Evolutionary conservation across 2,329 filamentous ascomycete species (phyloP).

Genomic region (Scedosporium dehoogii): DNA sequence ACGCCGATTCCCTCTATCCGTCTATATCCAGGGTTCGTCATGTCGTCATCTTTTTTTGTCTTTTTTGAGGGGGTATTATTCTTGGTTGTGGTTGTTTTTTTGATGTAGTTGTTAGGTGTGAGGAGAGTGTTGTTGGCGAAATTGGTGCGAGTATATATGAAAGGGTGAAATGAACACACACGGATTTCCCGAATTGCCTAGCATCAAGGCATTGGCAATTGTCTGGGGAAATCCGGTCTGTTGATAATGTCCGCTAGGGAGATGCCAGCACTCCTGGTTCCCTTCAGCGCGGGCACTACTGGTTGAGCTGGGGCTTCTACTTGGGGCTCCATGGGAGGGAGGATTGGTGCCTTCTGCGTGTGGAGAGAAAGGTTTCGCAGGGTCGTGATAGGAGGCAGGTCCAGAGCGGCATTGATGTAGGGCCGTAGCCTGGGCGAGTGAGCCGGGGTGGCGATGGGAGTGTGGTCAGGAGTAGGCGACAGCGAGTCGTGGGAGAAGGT

Average conservation of each 20-base stretch:
- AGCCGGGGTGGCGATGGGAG: conserved; percentile 92
- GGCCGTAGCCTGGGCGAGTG: conserved; percentile 88
- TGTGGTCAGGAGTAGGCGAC: conserved; percentile 93
- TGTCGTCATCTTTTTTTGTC: background rate
- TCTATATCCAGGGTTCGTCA: conserved; percentile 19
- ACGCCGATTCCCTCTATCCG: conserved; percentile 29
- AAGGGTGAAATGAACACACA: background rate
- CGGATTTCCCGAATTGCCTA: background rate
- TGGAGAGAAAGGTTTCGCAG: conserved; percentile 55
- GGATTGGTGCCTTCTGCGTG: conserved; percentile 42
- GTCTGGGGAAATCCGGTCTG: conserved; percentile 48
- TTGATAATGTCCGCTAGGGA: conserved; percentile 90
- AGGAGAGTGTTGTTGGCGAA: background rate
- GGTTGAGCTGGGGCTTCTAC: conserved; percentile 38
- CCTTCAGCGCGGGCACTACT: conserved; percentile 31
- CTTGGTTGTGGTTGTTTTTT: background rate
- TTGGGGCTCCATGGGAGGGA: conserved; percentile 50
- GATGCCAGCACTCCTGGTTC: conserved; percentile 51
- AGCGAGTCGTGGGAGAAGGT: conserved; percentile 94
- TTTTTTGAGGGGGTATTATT: background rate
- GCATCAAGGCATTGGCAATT: conserved; percentile 3
- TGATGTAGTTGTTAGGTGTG: background rate
- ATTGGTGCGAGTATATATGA: background rate
- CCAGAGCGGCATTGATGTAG: conserved; percentile 53
- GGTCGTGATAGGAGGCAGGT: conserved; percentile 59